phyloP scores from a whole-genome alignment of 345 rosid genomes.

The Ceriops decandra region DNA sequence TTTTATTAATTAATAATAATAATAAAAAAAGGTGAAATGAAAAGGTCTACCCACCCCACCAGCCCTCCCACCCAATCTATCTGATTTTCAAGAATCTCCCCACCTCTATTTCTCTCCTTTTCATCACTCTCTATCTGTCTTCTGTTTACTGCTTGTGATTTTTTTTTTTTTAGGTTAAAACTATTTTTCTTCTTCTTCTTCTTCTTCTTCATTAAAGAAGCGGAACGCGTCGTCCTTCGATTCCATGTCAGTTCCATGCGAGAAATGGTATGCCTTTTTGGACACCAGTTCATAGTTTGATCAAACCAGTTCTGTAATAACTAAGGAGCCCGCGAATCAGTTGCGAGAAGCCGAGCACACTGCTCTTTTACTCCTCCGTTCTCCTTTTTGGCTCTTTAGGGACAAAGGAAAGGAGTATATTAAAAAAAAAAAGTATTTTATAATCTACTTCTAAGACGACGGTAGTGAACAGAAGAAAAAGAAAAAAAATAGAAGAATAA shows the following conservation, averaged over 20 bases:
- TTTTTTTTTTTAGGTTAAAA: not conserved
- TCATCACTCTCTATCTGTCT: not conserved
- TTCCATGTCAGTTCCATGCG: not conserved
- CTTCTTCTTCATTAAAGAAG: no score
- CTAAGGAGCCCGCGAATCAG: no score
- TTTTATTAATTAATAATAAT: no score
- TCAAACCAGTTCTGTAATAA: not conserved
- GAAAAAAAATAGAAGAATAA: no score
- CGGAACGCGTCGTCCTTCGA: not conserved
- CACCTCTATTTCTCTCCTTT: not conserved
- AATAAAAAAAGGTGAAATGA: not conserved
- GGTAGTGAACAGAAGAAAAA: no score
- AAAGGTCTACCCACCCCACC: constrained; percentile 2
- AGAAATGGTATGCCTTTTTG: no score
- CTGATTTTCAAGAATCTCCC: constrained; percentile 16
- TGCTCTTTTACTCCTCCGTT: not conserved
- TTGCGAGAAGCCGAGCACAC: not conserved
- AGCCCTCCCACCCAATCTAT: constrained; percentile 1
- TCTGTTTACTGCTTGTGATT: not conserved
- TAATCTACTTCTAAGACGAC: no score
- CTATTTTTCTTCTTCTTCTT: not conserved
- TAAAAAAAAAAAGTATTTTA: no score
- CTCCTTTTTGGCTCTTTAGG: no score
- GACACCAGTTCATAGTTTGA: not conserved
- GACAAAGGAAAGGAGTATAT: no score